Evolutionary conservation across 1,139 yeast species (phyloP).

Genomic region (Yamadazyma diddensiae): DNA sequence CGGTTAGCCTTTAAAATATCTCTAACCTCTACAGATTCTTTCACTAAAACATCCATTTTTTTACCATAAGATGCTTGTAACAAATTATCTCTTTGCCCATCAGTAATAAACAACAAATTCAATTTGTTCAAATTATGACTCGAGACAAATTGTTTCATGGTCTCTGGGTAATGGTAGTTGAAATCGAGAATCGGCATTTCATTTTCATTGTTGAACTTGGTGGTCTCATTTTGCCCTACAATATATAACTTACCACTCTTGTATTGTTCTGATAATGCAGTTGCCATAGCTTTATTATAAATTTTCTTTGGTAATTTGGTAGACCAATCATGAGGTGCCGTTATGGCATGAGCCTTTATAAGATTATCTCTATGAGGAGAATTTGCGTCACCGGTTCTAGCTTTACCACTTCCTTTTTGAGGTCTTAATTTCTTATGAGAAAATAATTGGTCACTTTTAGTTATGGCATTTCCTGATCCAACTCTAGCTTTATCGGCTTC

Average conservation of each 20-base stretch:
- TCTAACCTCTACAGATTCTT: slow-evolving; percentile 81
- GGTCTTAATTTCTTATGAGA: slow-evolving; percentile 80
- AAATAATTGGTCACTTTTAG: slow-evolving; percentile 83
- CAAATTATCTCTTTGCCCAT: slow-evolving; percentile 51
- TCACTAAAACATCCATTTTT: slow-evolving; percentile 62
- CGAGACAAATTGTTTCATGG: slow-evolving; percentile 57
- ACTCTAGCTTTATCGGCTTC: slow-evolving; percentile 90
- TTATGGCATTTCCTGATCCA: slow-evolving; percentile 82
- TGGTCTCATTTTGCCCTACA: slow-evolving; percentile 37
- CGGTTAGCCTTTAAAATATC: slow-evolving; percentile 81
- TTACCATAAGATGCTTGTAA: slow-evolving; percentile 45
- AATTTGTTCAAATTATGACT: slow-evolving; percentile 52
- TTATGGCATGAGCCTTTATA: slow-evolving; percentile 84
- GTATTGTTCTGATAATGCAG: slow-evolving; percentile 80
- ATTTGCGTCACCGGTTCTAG: slow-evolving; percentile 94
- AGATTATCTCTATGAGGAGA: slow-evolving; percentile 92
- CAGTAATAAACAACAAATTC: slow-evolving; percentile 67
- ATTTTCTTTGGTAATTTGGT: slow-evolving; percentile 76
- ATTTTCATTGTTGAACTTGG: slow-evolving; percentile 8
- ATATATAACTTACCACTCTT: slow-evolving; percentile 68
- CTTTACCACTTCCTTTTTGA: slow-evolving; percentile 93
- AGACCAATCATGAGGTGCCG: slow-evolving; percentile 87
- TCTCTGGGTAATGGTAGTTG: slow-evolving; percentile 42
- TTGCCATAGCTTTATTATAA: slow-evolving; percentile 71
- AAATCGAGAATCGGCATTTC: slow-evolving; percentile 42